Conservation (phyloP, 441 rosid genomes). For the Gossypium trilobum region DNA sequence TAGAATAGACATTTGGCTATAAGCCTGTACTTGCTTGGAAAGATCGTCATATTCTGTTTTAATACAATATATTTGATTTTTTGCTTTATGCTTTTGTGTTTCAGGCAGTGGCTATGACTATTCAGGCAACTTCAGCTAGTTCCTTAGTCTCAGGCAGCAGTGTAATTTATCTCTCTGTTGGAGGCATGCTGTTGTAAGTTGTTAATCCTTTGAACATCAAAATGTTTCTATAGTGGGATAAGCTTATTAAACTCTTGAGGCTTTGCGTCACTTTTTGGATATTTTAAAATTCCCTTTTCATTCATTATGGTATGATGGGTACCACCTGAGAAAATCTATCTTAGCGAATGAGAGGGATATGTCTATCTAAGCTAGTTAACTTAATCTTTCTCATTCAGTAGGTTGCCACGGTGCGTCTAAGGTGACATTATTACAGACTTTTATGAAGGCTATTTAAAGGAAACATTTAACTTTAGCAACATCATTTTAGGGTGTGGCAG, state of each 20-base stretch:
- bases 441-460: conserved; percentile 7
- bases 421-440: background rate
- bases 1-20: too few species aligned
- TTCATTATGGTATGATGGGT: conserved; percentile 2
- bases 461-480: conserved; percentile 11
- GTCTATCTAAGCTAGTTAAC: background rate
- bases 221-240: background rate
- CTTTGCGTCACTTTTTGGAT: background rate
- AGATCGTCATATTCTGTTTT: too few species aligned
- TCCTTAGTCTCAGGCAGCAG: conserved; percentile 21
- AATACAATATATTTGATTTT: conserved; percentile 3
- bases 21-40: too few species aligned
- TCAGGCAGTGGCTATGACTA: conserved; percentile 45
- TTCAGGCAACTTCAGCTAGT: conserved; percentile 23
- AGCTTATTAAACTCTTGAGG: background rate
- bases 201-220: background rate
- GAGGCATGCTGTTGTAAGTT: conserved; percentile 66
- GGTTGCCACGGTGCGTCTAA: background rate
- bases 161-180: conserved; percentile 47
- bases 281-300: background rate
- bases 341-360: conserved; percentile 18
- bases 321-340: background rate
- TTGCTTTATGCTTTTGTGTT: conserved; percentile 14
- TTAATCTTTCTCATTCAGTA: background rate
- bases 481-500: conserved; percentile 2